Base-by-base conservation (phyloP, 495 filamentous ascomycete genomes). In the Penicillium pulvis region DNA sequence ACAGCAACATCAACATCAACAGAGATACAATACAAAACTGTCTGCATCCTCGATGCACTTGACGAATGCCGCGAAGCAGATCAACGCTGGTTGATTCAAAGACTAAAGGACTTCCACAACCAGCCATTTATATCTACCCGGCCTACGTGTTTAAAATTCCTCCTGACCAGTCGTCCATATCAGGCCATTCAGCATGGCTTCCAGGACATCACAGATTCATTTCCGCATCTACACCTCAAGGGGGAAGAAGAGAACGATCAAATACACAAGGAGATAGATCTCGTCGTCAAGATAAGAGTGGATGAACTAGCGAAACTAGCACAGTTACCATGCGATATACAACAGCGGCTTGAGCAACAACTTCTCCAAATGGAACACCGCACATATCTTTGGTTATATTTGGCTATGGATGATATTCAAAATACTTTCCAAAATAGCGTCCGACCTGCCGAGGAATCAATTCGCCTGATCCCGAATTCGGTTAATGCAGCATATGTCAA, bases 141-240 rank as follows among this genome's bases (percentile, higher is more conserved):
- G 31, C 46, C 43, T 23, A 54, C 33, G 47, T 58, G 46, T 53
- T 51, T 79, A 10, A 79, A 77, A 58, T 75, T 79, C 36, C 58
- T 80, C 0, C 57, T 79, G 6, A 81, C 76, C 1, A 79, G 78
- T 61, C 76, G 73, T 16, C 77, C 75, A 14, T 80, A 76, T 53
- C 55, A 51, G 14, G 17, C 70, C 24, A 79, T 83, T 7, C 46
- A 65, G 31, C 16, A 39, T 17, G 12, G 44, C 4, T 76, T 74
- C n/a, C 35, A 16, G 60, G 0, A 28, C 31, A 28, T 64, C 59
- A 50, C 61, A 12, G 23, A 63, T 10, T 41, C 36, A 30, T 68
- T 64, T n/a, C 68, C 60, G 11, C 16, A 51, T 23, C 63, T 79
- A 31, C 73, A 64, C 12, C 53, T 82, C 0, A 51, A 58, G 9